Base-by-base conservation (phyloP, 495 filamentous ascomycete species). In the Terfezia boudieri region DNA sequence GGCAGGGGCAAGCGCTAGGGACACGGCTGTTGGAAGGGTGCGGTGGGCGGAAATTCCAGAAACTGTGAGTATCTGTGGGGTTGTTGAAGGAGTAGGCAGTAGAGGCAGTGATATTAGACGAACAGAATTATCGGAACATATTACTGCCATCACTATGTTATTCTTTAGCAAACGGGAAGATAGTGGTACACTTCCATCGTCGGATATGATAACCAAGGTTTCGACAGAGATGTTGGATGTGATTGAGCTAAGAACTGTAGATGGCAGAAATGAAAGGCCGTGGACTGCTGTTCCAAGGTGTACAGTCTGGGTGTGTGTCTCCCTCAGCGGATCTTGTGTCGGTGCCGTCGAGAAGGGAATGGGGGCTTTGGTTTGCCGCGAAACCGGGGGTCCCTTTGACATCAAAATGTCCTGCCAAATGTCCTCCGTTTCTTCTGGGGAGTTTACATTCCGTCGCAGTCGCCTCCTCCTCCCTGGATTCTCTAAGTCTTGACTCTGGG, bases 111-210 rank as follows among this genome's bases (percentile, higher is more conserved):
- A 73, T 9, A 83, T 62, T 35, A 84, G 64, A 20, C 73, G 70
- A 8, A 77, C 69, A 8, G 70, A 73, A 11, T 68, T 71, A 60
- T 84, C 80, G n/a, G 74, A 69, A 58, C 80, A 83, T 8, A 75
- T 70, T 11, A 72, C 72, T 0, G 73, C 69, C 37, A 82, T 67
- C 22, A 82, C 68, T 51, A 81, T 73, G 20, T 62, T 62, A n/a
- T 69, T 70, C 22, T 70, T 63, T 4, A 68, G 70, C 36, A 79
- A 65, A 11, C 75, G 65, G 10, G 69, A 60, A 2, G 79, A 76
- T 11, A 77, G 69, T 9, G 70, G 66, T 36, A 74, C 71, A 4
- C 71, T 65, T 56, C 80, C 80, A 7, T 74, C 71, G 36, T 80
- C 77, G 26, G 26, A 32, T 32, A 32, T 4, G 26, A 7, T 32